Base-by-base conservation (phyloP, 2,329 filamentous ascomycete genomes). In the Aspergillus sp. region DNA sequence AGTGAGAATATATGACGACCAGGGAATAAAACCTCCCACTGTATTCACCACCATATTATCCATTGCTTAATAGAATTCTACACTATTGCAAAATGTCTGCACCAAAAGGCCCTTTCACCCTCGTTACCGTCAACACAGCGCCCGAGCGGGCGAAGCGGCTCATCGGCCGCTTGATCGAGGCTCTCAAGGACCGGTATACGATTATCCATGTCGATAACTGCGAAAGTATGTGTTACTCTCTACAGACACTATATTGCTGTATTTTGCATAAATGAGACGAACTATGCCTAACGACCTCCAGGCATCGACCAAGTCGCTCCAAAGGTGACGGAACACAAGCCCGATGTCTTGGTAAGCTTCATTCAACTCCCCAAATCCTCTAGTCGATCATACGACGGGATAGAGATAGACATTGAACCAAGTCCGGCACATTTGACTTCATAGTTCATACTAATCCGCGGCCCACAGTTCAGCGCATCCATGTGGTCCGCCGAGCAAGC, bases 121-220 rank as follows among this genome's bases (percentile, higher is more conserved):
- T 89, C 12, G 82, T 89, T 30, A 89, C 86, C 2, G 86, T 89
- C 63, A 89, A 89, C 74, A 88, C 82, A 1, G 85, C 82, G 2
- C 86, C 87, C 0, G 86, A 88, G 61, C 79, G 86, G 56, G 87
- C 87, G 34, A 83, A 85, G 73, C 74, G 77, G 7, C 73, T 90
- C 34, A 83, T 88, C 65, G 86, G 86, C 11, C 80, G 83, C 0
- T 72, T 90, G 39, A 78, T 82, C 11, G 83, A 87, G 56, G 81
- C 79, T 12, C 72, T 90, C 33, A 86, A 85, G 68, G 85, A 87
- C 55, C 75, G 75, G 40, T 89, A 89, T 71, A 83, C 79, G 1
- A 88, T 90, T 62, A 75, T 82, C 39, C 79, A 89, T 68, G 79
- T 82, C 22, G 85, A 78, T 37, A 89, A 90, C 68, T 84, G 81